A percentile compares a stretch with the other conserved stretches of the same genome.
Conservation (phyloP, 2,329 filamentous ascomycete species). For the Graphilbum ipis-grandicollis region DNA sequence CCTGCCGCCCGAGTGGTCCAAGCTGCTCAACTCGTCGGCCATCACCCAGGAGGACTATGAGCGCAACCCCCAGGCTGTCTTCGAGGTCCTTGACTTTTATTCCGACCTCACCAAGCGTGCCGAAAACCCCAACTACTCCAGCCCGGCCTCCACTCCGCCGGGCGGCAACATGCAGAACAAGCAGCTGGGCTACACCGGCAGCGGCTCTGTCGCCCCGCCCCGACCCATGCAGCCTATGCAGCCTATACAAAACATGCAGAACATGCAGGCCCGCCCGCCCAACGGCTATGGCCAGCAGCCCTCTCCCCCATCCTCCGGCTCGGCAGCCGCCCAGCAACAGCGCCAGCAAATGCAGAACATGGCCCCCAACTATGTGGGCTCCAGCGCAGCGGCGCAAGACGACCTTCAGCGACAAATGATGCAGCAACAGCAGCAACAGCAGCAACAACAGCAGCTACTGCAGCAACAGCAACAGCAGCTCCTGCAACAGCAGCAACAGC, state of each 20-base stretch:
- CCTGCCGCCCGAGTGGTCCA: slow-evolving; percentile 90
- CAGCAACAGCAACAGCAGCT: slow-evolving; percentile 43
- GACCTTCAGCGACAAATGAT: slow-evolving; percentile 37
- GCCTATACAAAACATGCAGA: too few relatives aligned
- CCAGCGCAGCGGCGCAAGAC: slow-evolving; percentile 32
- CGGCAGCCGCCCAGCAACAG: slow-evolving; percentile 28
- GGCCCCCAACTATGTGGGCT: slow-evolving; percentile 33
- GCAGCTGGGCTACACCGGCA: slow-evolving; percentile 41
- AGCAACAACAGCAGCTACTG: slow-evolving; percentile 21
- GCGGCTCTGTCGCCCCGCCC: slow-evolving; percentile 47
- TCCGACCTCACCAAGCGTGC: slow-evolving; percentile 64
- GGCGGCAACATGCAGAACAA: slow-evolving; percentile 38
- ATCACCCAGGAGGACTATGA: slow-evolving; percentile 98
- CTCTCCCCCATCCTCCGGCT: slow-evolving; percentile 16
- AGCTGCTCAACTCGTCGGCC: slow-evolving; percentile 84
- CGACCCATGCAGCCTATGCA: slow-evolving; percentile 44
- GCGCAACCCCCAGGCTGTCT: slow-evolving; percentile 76
- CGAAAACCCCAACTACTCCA: slow-evolving; percentile 53
- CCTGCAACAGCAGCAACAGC: slow-evolving; percentile 30
- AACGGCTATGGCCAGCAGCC: slow-evolving; percentile 21
- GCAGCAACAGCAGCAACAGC: slow-evolving; percentile 4
- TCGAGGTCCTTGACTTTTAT: slow-evolving; percentile 73
- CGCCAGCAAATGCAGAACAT: slow-evolving; percentile 40
- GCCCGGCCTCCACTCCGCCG: slow-evolving; percentile 50
- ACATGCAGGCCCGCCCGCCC: slow-evolving; percentile 43